Evolutionary conservation across 805 yeast species (phyloP).

Genomic region (Metschnikowia borealis): DNA sequence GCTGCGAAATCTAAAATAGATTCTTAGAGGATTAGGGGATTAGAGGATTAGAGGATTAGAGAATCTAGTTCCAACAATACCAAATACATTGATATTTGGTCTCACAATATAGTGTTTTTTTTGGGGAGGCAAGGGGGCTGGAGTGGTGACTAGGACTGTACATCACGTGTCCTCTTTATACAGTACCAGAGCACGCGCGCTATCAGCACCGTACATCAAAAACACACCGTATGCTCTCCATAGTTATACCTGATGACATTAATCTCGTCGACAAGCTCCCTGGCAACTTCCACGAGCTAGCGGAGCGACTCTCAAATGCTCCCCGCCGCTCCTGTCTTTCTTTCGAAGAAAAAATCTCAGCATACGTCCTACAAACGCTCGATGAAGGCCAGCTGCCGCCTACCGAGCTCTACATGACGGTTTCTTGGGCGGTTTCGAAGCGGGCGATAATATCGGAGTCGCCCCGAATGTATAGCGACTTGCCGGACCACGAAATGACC

Average conservation of each 20-base stretch:
- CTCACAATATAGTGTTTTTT: too few relatives aligned
- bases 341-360: constrained; percentile 29
- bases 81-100: too few relatives aligned
- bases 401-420: constrained; percentile 5
- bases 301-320: neutral
- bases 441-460: neutral
- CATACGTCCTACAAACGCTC: constrained; percentile 23
- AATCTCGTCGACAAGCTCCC: neutral
- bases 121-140: too few relatives aligned
- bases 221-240: constrained; percentile 4
- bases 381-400: constrained; percentile 3
- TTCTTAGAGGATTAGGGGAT: too few relatives aligned
- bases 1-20: too few relatives aligned
- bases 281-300: neutral
- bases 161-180: neutral
- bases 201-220: neutral
- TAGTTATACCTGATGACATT: constrained; percentile 12
- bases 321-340: constrained; percentile 16
- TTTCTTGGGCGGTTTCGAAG: neutral
- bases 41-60: too few relatives aligned
- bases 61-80: too few relatives aligned
- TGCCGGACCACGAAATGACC: neutral
- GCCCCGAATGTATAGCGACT: too few relatives aligned
- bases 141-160: neutral
- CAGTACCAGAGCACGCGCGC: neutral